Evolutionary conservation across 352 stramenopile genomes (phyloP), one percentile per base, ranked within the genome.

Genomic region (Phytopythium ostracodes): DNA sequence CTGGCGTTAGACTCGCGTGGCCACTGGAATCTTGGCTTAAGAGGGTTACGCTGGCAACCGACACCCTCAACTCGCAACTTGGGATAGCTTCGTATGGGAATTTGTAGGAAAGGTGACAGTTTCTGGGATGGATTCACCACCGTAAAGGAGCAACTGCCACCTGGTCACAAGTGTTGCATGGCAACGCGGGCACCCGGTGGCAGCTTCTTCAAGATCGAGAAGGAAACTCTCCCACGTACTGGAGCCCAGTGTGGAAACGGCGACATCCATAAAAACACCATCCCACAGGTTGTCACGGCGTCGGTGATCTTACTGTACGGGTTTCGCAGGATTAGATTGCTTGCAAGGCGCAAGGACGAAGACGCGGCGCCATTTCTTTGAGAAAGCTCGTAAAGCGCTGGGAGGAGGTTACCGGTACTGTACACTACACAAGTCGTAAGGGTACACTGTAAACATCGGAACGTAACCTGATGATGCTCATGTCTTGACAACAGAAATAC

Each of bases 171-270:
- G 46, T 1, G 52, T 40, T 44, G 52, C 52, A 58, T 58, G 52
- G 52, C 52, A 58, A 17, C 52, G 52, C 31, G 31, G 27, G 47
- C 17, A 14, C 9, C 24, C 24, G 47, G 35, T 24, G 22, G 9
- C 24, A 25, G 27, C 27, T 56, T 46, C 31, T 58, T 58, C 52
- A 46, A 58, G 33, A 11, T 27, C 52, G 52, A 29, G 42, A 12
- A n/a, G 42, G n/a, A 47, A 47, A 43, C 51, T 36, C 29, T 36
- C 20, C 51, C 35, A 25, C 29, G 20, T 54, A 15, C n/a, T 24
- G 6, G 1, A 31, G 46, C 1, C 33, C 33, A 38, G 33, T 38
- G 3, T 14, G 33, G 14, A 38, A 10, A 10, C 14, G 33, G 33
- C 33, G 33, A 10, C 6, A 38, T 38, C 33, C 10, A 38, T 10